Evolutionary conservation across 2,329 filamentous ascomycete genomes (phyloP), one percentile per base, ranked within the genome.

Genomic region (Cladosporium austrohemisphaericum): DNA sequence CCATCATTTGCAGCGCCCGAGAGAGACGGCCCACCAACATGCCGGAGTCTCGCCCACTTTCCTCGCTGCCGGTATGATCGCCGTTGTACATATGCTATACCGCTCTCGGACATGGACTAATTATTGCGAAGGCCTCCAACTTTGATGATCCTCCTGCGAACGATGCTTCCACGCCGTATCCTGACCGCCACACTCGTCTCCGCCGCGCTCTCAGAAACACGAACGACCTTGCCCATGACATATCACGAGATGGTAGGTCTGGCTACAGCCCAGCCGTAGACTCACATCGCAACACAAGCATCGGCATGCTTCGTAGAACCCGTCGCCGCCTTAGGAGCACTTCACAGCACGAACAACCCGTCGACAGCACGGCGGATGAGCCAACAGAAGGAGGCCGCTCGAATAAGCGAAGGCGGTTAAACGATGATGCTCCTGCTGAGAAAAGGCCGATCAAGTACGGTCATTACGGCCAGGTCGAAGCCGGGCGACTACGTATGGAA

Each of bases 381-480:
- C 28, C 33, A 5, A 18, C 37, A 8, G 52, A 49, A 35, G 32
- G 47, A 45, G 51, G 50, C 53, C 18, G 49, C 41, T 31, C 52
- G 52, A 23, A 55, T 8, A 69, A 71, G 56, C 61, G 65, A 8
- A 62, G 72, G 55, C 72, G 71, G 56, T 54, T 73, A 16, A 67
- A 71, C 19, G 62, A 67, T 18, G 50, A 63, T 11, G 55, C 47
- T 6, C 48, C 47, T 41, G 41, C 19, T 41, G 41, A 36, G 32
- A 60, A 49, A 56, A 59, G 63, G 47, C 61, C 64, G 40, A 88
- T 91, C 64, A 84, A 80, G 54, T 97, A 96, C 65, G 92, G 91
- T 18, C 84, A 83, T 60, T 89, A 85, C 65, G 92, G 91, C 14
- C 91, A 95, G 68, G 86, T 95, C 13, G 86, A 93, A 52, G 80